These are phyloP conservation scores for Claviceps pusilla DNA, from an alignment of 2,329 filamentous ascomycete species.

Conservation along the genomic window DNA sequence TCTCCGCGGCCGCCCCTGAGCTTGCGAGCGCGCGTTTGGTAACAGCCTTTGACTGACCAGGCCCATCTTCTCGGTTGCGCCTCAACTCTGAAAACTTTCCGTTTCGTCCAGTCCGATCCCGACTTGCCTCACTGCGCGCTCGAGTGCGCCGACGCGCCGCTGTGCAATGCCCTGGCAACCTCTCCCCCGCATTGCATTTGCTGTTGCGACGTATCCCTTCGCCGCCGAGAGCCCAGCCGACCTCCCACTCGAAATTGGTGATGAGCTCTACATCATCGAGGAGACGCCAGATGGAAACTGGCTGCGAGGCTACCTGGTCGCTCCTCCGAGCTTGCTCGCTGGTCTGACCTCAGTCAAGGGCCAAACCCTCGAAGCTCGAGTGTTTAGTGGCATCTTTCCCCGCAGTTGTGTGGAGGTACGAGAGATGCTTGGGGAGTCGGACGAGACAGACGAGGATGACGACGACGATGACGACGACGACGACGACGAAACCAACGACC, in stretches of 20 bases:
- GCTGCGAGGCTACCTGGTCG: constrained; percentile 90
- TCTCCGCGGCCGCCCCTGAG: constrained; percentile 1
- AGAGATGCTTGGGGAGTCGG: constrained; percentile 70
- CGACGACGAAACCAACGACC: constrained; percentile 14
- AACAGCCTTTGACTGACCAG: background rate
- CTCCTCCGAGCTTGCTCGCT: constrained; percentile 81
- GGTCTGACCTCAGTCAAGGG: constrained; percentile 83
- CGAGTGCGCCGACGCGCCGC: constrained; percentile 8
- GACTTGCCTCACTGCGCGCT: constrained; percentile 2
- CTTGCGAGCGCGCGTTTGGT: constrained; percentile 2
- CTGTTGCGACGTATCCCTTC: constrained; percentile 91
- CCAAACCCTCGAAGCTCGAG: constrained; percentile 83
- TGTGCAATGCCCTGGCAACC: constrained; percentile 85
- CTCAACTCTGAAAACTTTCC: background rate
- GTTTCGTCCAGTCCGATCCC: background rate
- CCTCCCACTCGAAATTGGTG: constrained; percentile 89
- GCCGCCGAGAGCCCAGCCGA: constrained; percentile 73
- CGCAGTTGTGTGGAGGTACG: constrained; percentile 87
- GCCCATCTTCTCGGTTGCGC: background rate
- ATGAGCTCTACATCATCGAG: constrained; percentile 97
- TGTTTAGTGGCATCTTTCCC: constrained; percentile 97
- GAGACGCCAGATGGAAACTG: constrained; percentile 84
- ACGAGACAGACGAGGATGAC: constrained; percentile 33
- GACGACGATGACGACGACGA: constrained; percentile 27
- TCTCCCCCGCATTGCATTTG: constrained; percentile 92